Evolutionary conservation across 139 green algal genomes (phyloP).

Genomic region (Asterochloris erici): DNA sequence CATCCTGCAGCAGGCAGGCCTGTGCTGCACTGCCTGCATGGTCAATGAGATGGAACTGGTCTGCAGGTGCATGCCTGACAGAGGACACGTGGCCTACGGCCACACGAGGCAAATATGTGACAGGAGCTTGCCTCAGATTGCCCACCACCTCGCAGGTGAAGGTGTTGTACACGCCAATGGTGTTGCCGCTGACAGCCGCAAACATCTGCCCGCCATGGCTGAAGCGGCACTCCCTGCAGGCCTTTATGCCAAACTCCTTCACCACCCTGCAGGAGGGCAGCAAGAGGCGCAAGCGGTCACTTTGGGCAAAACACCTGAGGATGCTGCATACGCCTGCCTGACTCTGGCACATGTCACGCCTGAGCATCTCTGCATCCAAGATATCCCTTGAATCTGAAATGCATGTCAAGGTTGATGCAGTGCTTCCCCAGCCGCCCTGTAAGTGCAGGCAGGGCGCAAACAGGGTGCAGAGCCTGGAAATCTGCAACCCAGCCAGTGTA

Average conservation of each 20-base stretch:
- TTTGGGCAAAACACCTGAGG: not conserved
- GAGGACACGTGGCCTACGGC: not conserved
- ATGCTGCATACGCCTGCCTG: no score
- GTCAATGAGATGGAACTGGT: not conserved
- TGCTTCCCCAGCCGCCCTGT: no score
- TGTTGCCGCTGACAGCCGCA: constrained; percentile 82
- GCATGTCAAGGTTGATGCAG: no score
- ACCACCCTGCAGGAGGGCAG: constrained; percentile 14
- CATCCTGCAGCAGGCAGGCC: not conserved
- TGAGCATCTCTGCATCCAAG: no score
- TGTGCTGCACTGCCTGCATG: not conserved
- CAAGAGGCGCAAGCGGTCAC: not conserved
- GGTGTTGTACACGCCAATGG: constrained; percentile 81
- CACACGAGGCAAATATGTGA: not conserved
- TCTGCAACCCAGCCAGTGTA: no score
- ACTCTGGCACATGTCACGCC: no score
- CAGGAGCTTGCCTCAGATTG: constrained; percentile 48
- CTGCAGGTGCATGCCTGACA: not conserved
- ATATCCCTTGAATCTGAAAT: no score
- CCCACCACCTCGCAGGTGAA: constrained; percentile 85
- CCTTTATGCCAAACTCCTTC: constrained; percentile 78
- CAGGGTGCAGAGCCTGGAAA: no score
- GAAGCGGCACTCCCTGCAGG: constrained; percentile 71
- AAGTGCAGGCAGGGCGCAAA: no score
- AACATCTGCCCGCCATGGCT: constrained; percentile 84